phyloP scores from a whole-genome alignment of 768 basidiomycete species.

The Lyophyllum atratum region DNA sequence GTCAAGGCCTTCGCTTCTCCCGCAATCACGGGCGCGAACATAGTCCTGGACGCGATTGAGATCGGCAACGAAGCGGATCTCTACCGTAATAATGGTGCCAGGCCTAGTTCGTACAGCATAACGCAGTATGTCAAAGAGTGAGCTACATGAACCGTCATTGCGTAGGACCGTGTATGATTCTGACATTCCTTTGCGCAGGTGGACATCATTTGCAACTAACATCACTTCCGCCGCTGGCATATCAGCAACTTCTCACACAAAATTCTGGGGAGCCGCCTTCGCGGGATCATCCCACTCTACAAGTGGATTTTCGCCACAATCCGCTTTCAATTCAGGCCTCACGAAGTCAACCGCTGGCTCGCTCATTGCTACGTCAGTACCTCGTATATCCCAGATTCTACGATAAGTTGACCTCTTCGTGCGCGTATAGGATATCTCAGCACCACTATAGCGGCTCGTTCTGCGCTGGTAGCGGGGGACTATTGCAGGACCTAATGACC shows the following conservation, averaged over 20 bases:
- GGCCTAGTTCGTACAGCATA: constrained; percentile 39
- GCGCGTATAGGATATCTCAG: constrained; percentile 49
- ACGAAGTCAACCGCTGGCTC: constrained; percentile 47
- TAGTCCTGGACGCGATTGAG: constrained; percentile 58
- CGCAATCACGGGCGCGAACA: constrained; percentile 37
- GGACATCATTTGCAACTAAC: constrained; percentile 53
- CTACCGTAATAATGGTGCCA: constrained; percentile 48
- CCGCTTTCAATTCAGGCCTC: constrained; percentile 53
- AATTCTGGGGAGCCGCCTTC: constrained; percentile 52
- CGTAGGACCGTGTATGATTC: not conserved
- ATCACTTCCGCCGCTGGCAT: constrained; percentile 45
- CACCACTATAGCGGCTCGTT: constrained; percentile 63
- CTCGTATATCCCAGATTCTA: not conserved
- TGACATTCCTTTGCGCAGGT: constrained; percentile 33
- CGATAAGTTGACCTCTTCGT: not conserved
- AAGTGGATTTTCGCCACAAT: constrained; percentile 61
- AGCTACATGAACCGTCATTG: constrained; percentile 17
- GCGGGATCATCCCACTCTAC: constrained; percentile 48
- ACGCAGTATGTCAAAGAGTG: constrained; percentile 53
- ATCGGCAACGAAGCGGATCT: constrained; percentile 66
- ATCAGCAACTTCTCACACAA: constrained; percentile 36
- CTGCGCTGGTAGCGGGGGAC: constrained; percentile 52
- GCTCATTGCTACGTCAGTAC: constrained; percentile 52
- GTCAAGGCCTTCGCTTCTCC: constrained; percentile 47
- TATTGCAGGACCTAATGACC: constrained; percentile 67